Evolutionary conservation across 805 yeast genomes (phyloP), one percentile per base, ranked within the genome.

Genomic region (Wickerhamomyces chambardii): DNA sequence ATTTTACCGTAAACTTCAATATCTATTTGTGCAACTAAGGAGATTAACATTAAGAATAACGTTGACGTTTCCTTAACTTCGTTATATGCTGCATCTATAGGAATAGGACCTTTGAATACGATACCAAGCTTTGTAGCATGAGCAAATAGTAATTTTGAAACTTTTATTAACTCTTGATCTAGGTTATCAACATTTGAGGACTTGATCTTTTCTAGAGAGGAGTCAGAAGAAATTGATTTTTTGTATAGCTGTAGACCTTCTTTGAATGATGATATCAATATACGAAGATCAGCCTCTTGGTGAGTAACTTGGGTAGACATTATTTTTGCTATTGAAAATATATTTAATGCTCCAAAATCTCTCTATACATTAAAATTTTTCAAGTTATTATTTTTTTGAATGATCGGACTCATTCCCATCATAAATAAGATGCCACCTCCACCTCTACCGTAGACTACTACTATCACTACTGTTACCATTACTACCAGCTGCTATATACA

Each of bases 121-220:
- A 81, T 67, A 2, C 87, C 89, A 6, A 84, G 61, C 51, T 84
- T 84, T 3, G 95, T 85, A 3, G 80, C 66, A 51, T 84, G 87
- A 1, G 95, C 87, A 53, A 68, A 77, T 8, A 80, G 63, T 28
- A 85, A 59, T 38, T 70, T 65, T 15, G 74, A 53, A 6, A 83
- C 48, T 50, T 85, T 86, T 5, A 50, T 54, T 14, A 84, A 47
- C 46, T 85, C 95, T 6, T 57, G 61, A 8, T 74, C 44, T 4
- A 84, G 80, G 6, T 60, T 44, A 6, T 49, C 58, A 3, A 75
- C 63, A 18, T 39, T 40, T 12, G 68, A 55, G 14, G 61, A 33
- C 36, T 49, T 41, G 36, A 55, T 42, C 33, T 48, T 33, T 30
- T 29, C 25, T 29, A 35, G 18, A 16, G 8, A 3, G 17, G 35